Percentiles rank a stretch among this genome's conserved stretches.
Evolutionary conservation across 169 alveolate genomes (phyloP).

Genomic region (Plasmodium gaboni): DNA sequence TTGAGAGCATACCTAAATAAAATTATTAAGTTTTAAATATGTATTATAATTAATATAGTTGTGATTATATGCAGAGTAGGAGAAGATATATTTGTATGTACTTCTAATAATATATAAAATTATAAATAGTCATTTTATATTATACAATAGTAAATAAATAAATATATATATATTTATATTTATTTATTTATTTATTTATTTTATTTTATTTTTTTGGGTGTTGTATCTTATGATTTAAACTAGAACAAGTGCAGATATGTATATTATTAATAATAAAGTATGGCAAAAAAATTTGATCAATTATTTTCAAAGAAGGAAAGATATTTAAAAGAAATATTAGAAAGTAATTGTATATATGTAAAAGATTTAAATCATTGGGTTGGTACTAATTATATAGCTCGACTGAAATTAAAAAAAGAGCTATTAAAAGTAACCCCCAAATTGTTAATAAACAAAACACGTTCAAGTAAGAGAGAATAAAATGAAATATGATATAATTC

Average conservation of each 20-base stretch:
- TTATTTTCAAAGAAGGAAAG: slow-evolving; percentile 61
- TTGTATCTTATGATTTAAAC: too few relatives aligned
- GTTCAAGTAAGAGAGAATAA: slow-evolving; percentile 22
- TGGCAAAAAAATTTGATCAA: slow-evolving; percentile 42
- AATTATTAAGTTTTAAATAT: too few relatives aligned
- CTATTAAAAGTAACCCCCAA: slow-evolving; percentile 35
- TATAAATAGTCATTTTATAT: too few relatives aligned
- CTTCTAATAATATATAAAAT: too few relatives aligned
- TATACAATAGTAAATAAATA: too few relatives aligned
- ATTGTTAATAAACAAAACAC: slow-evolving; percentile 47
- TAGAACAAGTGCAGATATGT: too few relatives aligned
- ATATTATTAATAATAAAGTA: neutral
- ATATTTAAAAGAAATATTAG: slow-evolving; percentile 59
- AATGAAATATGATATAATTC: neutral
- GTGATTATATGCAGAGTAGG: too few relatives aligned
- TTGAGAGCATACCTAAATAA: too few relatives aligned
- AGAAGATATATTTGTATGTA: too few relatives aligned
- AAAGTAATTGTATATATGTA: slow-evolving; percentile 41
- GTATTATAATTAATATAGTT: too few relatives aligned
- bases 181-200: neutral
- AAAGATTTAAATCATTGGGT: slow-evolving; percentile 55
- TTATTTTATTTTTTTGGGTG: slow-evolving; percentile 21
- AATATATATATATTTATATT: too few relatives aligned
- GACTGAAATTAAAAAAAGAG: slow-evolving; percentile 47
- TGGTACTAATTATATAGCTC: slow-evolving; percentile 37